Evolutionary conservation across 441 rosid species (phyloP).

Genomic region (Brassica balearica): DNA sequence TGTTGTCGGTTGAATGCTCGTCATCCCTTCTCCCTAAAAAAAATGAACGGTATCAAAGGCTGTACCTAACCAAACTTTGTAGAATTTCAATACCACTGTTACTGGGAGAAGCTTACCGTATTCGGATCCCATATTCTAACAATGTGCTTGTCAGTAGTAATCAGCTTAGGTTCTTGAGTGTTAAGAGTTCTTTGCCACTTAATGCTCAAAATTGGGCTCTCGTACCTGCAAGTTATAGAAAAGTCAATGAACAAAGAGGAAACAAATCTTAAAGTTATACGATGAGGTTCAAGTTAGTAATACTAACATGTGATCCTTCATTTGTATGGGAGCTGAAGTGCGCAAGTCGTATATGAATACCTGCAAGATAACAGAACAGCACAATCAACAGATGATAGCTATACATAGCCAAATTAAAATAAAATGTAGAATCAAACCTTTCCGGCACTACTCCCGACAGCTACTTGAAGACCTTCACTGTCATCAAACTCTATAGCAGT

Average conservation of each 20-base stretch:
- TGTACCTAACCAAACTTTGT: constrained; percentile 3
- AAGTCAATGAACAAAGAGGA: constrained; percentile 24
- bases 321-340: constrained; percentile 72
- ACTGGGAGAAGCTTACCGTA: constrained; percentile 56
- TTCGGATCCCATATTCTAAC: constrained; percentile 98
- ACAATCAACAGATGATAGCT: constrained; percentile 18
- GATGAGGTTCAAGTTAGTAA: constrained; percentile 5
- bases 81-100: not conserved
- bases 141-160: constrained; percentile 80
- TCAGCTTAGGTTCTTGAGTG: constrained; percentile 72
- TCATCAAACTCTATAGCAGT: constrained; percentile 86
- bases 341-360: constrained; percentile 90
- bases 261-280: constrained; percentile 8
- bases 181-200: constrained; percentile 89
- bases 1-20: constrained; percentile 76
- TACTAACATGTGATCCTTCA: constrained; percentile 93
- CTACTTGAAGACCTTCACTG: constrained; percentile 77
- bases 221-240: constrained; percentile 67
- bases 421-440: constrained; percentile 57
- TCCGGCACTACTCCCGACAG: constrained; percentile 89
- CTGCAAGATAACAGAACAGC: constrained; percentile 48
- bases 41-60: not conserved
- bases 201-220: constrained; percentile 82
- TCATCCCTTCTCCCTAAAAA: constrained; percentile 79
- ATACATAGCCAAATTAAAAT: not conserved